phyloP scores from a whole-genome alignment of 2,329 filamentous ascomycete genomes.

The Cucurbitaria berberidis region DNA sequence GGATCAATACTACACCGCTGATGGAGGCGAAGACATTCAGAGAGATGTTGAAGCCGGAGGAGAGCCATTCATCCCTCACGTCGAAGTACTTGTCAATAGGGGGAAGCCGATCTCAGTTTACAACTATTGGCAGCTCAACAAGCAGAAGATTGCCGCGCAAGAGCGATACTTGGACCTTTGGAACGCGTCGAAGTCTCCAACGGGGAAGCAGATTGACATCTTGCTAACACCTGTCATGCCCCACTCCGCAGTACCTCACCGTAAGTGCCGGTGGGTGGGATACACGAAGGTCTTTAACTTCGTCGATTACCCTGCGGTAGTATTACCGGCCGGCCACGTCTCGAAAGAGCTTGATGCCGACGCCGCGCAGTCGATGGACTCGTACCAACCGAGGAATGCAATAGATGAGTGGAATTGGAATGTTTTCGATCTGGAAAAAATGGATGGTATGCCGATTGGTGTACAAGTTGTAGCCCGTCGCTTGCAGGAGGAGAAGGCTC shows the following conservation, averaged over 20 bases:
- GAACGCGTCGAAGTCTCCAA: conserved; percentile 55
- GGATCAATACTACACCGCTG: conserved; percentile 67
- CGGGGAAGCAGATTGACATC: conserved; percentile 60
- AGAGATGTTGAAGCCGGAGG: conserved; percentile 61
- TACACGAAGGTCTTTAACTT: conserved; percentile 69
- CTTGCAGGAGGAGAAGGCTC: conserved; percentile 48
- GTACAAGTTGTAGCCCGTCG: conserved; percentile 46
- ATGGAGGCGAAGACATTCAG: conserved; percentile 68
- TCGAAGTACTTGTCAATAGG: conserved; percentile 61
- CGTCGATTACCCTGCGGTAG: conserved; percentile 65
- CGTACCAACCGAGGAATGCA: conserved; percentile 57
- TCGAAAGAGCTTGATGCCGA: conserved; percentile 49
- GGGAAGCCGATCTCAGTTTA: conserved; percentile 64
- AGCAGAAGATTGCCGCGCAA: conserved; percentile 60
- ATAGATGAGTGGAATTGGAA: conserved; percentile 60
- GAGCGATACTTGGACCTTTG: conserved; percentile 66
- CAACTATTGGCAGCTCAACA: conserved; percentile 72
- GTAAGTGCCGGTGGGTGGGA: conserved; percentile 57
- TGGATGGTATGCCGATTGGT: conserved; percentile 48
- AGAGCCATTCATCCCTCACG: conserved; percentile 59
- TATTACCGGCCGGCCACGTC: conserved; percentile 61
- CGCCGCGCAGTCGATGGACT: conserved; percentile 33
- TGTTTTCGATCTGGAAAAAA: conserved; percentile 42
- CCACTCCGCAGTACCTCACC: conserved; percentile 62
- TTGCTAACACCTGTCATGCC: conserved; percentile 66